These are phyloP conservation scores for Sporisorium iseilematis-ciliati DNA, from an alignment of 1,284 basidiomycete genomes.

Conservation along the genomic window DNA sequence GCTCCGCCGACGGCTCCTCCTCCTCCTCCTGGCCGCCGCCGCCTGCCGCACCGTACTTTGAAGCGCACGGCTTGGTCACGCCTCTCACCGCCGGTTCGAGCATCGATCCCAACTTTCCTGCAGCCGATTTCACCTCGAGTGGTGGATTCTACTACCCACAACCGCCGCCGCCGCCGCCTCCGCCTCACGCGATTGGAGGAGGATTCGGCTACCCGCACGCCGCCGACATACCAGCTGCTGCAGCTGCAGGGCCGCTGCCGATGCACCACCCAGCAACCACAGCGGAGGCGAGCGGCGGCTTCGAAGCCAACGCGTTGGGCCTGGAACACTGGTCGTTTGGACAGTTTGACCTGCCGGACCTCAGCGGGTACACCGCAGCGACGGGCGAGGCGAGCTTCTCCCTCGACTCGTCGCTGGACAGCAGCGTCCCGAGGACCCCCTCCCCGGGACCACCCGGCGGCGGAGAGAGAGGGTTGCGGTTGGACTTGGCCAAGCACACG, in stretches of 20 bases:
- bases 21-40: too few relatives aligned
- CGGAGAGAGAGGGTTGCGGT: not conserved
- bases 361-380: not conserved
- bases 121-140: too few relatives aligned
- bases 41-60: not conserved
- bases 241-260: not conserved
- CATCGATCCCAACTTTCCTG: conserved; percentile 15
- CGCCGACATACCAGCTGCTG: too few relatives aligned
- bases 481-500: not conserved
- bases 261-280: too few relatives aligned
- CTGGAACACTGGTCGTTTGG: conserved; percentile 10
- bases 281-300: too few relatives aligned
- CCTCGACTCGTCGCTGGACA: conserved; percentile 7
- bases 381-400: conserved; percentile 4
- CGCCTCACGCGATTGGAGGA: too few relatives aligned
- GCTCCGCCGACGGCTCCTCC: too few relatives aligned
- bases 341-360: conserved; percentile 6
- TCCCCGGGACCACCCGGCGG: not conserved
- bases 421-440: conserved; percentile 1
- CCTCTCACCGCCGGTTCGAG: conserved; percentile 20
- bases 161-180: not conserved
- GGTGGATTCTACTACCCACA: not conserved
- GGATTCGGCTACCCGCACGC: too few relatives aligned
- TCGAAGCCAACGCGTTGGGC: conserved; percentile 4
- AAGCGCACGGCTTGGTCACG: conserved; percentile 31